Percentiles rank a stretch among this genome's conserved stretches.
These are phyloP conservation scores for Hermanozyma aechmeae DNA, from an alignment of 805 yeast species.

Conservation along the genomic window DNA sequence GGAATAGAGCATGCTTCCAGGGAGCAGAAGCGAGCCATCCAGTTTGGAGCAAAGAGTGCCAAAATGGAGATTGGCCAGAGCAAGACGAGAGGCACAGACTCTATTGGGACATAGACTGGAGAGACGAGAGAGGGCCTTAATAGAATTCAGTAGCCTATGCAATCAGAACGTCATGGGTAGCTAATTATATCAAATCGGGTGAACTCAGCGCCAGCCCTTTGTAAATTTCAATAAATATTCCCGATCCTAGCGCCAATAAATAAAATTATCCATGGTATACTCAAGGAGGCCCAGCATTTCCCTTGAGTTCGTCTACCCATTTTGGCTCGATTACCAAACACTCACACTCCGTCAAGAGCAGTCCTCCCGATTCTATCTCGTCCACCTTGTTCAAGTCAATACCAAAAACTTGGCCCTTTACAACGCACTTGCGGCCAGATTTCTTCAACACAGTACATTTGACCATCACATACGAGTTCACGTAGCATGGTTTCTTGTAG, in stretches of 20 bases:
- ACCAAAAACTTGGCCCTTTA: slow-evolving; percentile 23
- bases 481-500: slow-evolving; percentile 27
- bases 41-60: slow-evolving; percentile 93
- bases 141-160: no score
- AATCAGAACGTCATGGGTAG: no score
- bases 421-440: slow-evolving; percentile 30
- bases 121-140: no score
- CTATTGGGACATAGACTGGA: no score
- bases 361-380: slow-evolving; percentile 12
- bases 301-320: slow-evolving; percentile 17
- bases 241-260: no score
- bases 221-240: no score
- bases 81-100: slow-evolving; percentile 68
- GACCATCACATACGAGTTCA: slow-evolving; percentile 21
- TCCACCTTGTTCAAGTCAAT: slow-evolving; percentile 12
- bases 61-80: slow-evolving; percentile 80
- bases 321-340: slow-evolving; percentile 33
- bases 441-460: slow-evolving; percentile 23
- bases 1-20: slow-evolving; percentile 47
- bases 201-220: no score
- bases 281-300: no score
- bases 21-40: slow-evolving; percentile 91
- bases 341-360: slow-evolving; percentile 27
- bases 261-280: no score
- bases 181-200: no score